A percentile compares a stretch with the other conserved stretches of the same genome.
Conservation (phyloP, 2,329 filamentous ascomycete genomes). For the Teratosphaeria pseudoeucalypti region DNA sequence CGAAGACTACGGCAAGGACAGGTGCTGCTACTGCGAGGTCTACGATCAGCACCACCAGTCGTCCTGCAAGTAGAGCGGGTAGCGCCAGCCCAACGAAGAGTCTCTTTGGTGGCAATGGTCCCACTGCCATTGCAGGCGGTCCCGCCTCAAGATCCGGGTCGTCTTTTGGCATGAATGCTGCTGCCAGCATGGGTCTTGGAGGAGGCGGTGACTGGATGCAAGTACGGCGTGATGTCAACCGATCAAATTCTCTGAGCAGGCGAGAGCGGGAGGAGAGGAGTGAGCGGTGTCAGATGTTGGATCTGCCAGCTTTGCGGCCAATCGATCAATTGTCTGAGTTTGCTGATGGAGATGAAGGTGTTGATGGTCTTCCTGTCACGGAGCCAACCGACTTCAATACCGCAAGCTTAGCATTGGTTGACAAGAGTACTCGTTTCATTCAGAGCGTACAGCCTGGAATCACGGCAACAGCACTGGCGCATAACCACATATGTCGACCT, state of each 20-base stretch:
- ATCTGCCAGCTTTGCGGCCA: slow-evolving; percentile 76
- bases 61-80: slow-evolving; percentile 28
- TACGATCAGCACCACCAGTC: slow-evolving; percentile 55
- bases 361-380: slow-evolving; percentile 70
- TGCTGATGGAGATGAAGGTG: slow-evolving; percentile 80
- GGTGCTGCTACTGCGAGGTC: slow-evolving; percentile 82
- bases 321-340: slow-evolving; percentile 80
- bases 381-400: slow-evolving; percentile 72
- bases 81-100: slow-evolving; percentile 35
- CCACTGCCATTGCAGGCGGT: slow-evolving; percentile 47
- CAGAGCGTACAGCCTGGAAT: slow-evolving; percentile 66
- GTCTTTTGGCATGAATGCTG: slow-evolving; percentile 26
- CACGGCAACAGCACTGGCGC: slow-evolving; percentile 71
- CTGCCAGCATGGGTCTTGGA: slow-evolving; percentile 61
- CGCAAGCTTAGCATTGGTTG: slow-evolving; percentile 66
- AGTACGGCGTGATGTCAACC: slow-evolving; percentile 86
- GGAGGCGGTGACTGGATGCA: slow-evolving; percentile 83
- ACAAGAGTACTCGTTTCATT: slow-evolving; percentile 91
- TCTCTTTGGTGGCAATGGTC: slow-evolving; percentile 33
- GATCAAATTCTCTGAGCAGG: slow-evolving; percentile 83
- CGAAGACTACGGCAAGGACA: slow-evolving; percentile 62
- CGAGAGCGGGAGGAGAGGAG: slow-evolving; percentile 76
- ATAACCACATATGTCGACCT: slow-evolving; percentile 84
- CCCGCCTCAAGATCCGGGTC: slow-evolving; percentile 20
- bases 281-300: slow-evolving; percentile 90